Conservation (phyloP, 1,284 basidiomycete species). For the Peniophora sp. region DNA sequence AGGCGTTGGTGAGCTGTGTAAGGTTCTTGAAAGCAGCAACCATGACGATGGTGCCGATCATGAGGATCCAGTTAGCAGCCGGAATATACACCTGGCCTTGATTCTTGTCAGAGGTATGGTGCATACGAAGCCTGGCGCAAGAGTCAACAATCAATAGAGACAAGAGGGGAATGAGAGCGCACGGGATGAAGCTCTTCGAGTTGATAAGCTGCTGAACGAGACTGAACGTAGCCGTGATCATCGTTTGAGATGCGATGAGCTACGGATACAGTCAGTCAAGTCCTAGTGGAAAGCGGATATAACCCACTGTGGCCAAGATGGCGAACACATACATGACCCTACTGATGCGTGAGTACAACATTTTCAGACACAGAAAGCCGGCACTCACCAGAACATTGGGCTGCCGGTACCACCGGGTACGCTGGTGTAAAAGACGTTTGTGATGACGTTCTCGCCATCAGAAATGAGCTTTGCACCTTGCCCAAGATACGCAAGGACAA, state of each 20-base stretch:
- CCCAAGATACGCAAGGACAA: conserved; percentile 61
- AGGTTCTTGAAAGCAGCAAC: conserved; percentile 51
- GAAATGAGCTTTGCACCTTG: conserved; percentile 56
- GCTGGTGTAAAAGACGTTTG: conserved; percentile 54
- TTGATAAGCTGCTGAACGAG: conserved; percentile 58
- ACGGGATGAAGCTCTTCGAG: conserved; percentile 48
- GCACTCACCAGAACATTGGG: conserved; percentile 42
- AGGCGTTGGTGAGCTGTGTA: conserved; percentile 43
- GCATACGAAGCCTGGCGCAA: conserved; percentile 35
- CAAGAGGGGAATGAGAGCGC: conserved; percentile 4
- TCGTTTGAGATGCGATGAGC: conserved; percentile 56
- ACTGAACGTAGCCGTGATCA: conserved; percentile 65
- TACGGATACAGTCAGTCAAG: conserved; percentile 14
- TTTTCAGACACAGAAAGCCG: background rate
- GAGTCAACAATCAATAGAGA: background rate
- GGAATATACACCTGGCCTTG: conserved; percentile 64
- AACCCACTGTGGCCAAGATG: conserved; percentile 50
- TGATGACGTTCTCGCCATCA: conserved; percentile 38
- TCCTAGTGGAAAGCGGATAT: background rate
- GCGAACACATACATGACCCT: conserved; percentile 59
- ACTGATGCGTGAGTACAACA: background rate
- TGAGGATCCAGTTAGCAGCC: conserved; percentile 48
- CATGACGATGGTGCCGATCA: conserved; percentile 47
- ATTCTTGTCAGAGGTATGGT: conserved; percentile 49
- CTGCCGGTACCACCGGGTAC: conserved; percentile 52